Conservation (phyloP, 106 monocot species). For the Dioscorea dumetorum region DNA sequence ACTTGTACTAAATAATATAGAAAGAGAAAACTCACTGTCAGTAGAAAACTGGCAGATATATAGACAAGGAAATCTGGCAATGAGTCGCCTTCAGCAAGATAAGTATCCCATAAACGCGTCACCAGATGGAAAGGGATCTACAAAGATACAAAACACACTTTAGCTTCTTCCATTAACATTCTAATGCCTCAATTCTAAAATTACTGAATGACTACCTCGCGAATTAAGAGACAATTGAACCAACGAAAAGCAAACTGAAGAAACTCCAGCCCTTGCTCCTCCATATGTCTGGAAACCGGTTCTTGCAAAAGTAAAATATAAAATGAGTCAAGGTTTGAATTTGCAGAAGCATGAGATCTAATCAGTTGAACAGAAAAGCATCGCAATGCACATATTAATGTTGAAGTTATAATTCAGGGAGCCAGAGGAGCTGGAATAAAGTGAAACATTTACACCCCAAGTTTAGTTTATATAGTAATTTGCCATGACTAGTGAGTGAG, state of each 20-base stretch:
- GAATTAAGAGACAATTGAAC: conserved; percentile 98
- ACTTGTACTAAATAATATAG: too few relatives aligned
- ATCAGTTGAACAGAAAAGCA: too few relatives aligned
- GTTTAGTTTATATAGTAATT: too few relatives aligned
- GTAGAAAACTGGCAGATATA: conserved; percentile 92
- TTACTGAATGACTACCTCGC: conserved; percentile 47
- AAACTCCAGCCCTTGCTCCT: conserved; percentile 95
- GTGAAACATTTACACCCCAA: too few relatives aligned
- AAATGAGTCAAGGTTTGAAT: too few relatives aligned
- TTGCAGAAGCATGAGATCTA: too few relatives aligned
- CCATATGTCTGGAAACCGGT: conserved; percentile 92
- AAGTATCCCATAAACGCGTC: conserved; percentile 93
- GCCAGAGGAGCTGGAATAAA: too few relatives aligned
- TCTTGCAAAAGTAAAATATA: conserved; percentile 26
- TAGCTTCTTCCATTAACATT: too few relatives aligned
- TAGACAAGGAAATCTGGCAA: conserved; percentile 98
- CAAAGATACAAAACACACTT: not conserved
- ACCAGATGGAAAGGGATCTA: conserved; percentile 96
- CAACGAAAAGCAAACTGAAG: conserved; percentile 99
- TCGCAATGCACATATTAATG: too few relatives aligned
- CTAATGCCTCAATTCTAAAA: too few relatives aligned
- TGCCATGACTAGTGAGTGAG: too few relatives aligned
- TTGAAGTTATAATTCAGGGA: too few relatives aligned
- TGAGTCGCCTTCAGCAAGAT: conserved; percentile 95
- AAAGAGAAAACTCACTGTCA: conserved; percentile 52